Evolutionary conservation across 805 yeast genomes (phyloP).

Genomic region (Nakazawaea anatomiae): DNA sequence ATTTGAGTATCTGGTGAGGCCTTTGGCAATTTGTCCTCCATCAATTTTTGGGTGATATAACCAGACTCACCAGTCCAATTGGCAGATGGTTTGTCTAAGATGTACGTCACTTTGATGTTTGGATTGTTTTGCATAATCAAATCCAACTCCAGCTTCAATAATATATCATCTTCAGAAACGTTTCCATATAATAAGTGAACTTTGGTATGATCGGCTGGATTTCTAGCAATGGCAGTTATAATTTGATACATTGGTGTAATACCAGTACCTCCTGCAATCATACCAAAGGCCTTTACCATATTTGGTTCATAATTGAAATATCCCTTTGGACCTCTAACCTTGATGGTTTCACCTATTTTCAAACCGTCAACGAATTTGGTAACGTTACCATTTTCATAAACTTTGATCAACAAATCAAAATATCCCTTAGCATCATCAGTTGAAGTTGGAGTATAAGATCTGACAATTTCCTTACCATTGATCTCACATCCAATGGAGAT

Average conservation of each 20-base stretch:
- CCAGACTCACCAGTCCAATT: conserved; percentile 78
- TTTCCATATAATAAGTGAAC: conserved; percentile 77
- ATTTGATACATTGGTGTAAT: conserved; percentile 95
- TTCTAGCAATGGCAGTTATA: conserved; percentile 68
- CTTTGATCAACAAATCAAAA: conserved; percentile 81
- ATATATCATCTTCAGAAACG: conserved; percentile 71
- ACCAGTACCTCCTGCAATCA: conserved; percentile 98
- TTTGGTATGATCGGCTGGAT: conserved; percentile 75
- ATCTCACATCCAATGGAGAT: conserved; percentile 72
- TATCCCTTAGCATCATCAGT: conserved; percentile 72
- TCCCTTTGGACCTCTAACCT: conserved; percentile 89
- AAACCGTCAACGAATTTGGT: conserved; percentile 68
- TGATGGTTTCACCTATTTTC: conserved; percentile 72
- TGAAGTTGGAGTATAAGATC: conserved; percentile 90
- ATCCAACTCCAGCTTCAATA: conserved; percentile 77
- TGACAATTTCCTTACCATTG: conserved; percentile 71
- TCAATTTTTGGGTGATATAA: conserved; percentile 69
- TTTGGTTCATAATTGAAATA: conserved; percentile 77
- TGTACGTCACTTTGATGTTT: conserved; percentile 63
- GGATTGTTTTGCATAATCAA: conserved; percentile 50
- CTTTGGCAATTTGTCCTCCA: conserved; percentile 58
- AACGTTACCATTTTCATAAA: conserved; percentile 81
- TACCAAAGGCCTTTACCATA: conserved; percentile 65
- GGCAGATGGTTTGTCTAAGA: conserved; percentile 67
- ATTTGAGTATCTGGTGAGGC: conserved; percentile 59